Evolutionary conservation across 1,284 basidiomycete species (phyloP).

Genomic region (Uromyces viciae-fabae): DNA sequence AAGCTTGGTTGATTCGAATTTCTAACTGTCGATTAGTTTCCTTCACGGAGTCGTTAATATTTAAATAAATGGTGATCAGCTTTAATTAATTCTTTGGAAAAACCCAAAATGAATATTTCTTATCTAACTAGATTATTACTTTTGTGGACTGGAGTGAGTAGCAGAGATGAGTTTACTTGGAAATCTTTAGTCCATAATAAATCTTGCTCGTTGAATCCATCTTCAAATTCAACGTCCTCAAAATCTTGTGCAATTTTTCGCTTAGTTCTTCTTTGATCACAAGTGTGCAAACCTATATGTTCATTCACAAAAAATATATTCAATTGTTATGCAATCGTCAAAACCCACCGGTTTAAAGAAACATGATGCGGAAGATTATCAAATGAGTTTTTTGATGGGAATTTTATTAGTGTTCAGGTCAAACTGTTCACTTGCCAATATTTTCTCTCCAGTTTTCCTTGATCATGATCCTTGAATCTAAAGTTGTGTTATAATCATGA

Average conservation of each 20-base stretch:
- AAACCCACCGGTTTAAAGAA: not conserved
- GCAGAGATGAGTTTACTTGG: no score
- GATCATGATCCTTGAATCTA: not conserved
- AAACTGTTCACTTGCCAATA: no score
- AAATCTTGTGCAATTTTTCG: conserved; percentile 18
- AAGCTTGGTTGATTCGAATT: conserved; percentile 9
- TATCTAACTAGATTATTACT: no score
- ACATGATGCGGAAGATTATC: not conserved
- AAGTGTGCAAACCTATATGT: conserved; percentile 23
- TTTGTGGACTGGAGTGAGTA: no score
- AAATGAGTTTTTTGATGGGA: not conserved
- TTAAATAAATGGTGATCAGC: no score
- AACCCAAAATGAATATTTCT: no score
- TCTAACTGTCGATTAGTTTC: conserved; percentile 28
- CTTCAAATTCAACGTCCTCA: conserved; percentile 10
- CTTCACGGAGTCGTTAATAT: not conserved
- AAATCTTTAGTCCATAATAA: conserved; percentile 24
- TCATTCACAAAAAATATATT: not conserved
- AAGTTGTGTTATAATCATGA: not conserved
- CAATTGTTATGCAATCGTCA: not conserved
- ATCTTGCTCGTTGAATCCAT: conserved; percentile 16
- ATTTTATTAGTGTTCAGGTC: no score
- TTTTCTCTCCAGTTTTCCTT: conserved; percentile 37
- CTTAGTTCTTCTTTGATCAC: conserved; percentile 22
- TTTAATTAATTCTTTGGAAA: not conserved